phyloP scores from a whole-genome alignment of 306 rosid species.

The Cicer chorassanicum region DNA sequence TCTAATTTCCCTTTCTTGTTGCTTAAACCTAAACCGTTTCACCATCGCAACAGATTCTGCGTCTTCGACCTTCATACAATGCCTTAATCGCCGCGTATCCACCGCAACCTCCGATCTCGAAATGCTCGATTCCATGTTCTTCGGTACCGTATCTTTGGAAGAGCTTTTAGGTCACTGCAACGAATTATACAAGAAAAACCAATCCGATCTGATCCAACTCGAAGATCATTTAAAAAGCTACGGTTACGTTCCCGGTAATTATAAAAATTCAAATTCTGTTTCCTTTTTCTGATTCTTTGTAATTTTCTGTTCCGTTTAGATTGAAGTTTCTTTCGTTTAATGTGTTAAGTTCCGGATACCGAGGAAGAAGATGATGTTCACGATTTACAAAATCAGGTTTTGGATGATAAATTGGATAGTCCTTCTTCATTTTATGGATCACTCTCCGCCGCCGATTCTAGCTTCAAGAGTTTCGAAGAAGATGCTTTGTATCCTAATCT shows the following conservation, averaged over 20 bases:
- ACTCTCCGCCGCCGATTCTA: slow-evolving; percentile 46
- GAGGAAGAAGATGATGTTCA: slow-evolving; percentile 58
- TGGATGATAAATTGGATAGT: slow-evolving; percentile 43
- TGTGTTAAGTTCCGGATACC: slow-evolving; percentile 52
- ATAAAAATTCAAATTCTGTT: neutral
- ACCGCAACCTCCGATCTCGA: slow-evolving; percentile 64
- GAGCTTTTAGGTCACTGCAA: slow-evolving; percentile 90
- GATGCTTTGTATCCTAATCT: slow-evolving; percentile 69
- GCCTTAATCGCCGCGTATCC: slow-evolving; percentile 77
- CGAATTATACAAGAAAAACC: slow-evolving; percentile 78
- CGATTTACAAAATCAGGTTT: slow-evolving; percentile 20
- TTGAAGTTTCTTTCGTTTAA: neutral
- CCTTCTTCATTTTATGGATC: slow-evolving; percentile 49
- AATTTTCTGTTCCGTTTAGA: slow-evolving; percentile 13
- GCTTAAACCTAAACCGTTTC: neutral
- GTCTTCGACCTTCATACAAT: slow-evolving; percentile 75
- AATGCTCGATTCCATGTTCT: slow-evolving; percentile 74
- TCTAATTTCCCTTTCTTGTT: neutral
- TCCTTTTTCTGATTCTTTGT: neutral
- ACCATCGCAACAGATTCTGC: slow-evolving; percentile 62
- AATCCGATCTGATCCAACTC: slow-evolving; percentile 55
- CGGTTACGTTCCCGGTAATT: slow-evolving; percentile 64
- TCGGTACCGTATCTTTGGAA: slow-evolving; percentile 82
- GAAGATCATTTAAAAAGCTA: slow-evolving; percentile 55
- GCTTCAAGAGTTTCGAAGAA: slow-evolving; percentile 55